Conservation (phyloP, 2,329 filamentous ascomycete genomes). For the Talaromyces sp. region DNA sequence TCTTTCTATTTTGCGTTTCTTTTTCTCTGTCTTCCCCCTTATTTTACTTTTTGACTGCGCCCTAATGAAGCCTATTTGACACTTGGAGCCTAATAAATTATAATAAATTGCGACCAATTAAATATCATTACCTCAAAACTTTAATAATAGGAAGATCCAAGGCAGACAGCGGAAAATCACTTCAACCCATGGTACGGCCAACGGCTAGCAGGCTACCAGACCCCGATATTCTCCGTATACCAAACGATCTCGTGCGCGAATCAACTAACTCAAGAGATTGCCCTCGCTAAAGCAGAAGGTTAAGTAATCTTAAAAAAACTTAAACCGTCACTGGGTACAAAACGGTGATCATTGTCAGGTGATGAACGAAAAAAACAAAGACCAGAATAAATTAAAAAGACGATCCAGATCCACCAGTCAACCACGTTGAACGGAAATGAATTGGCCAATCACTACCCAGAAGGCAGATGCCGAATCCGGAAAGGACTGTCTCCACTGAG, state of each 20-base stretch:
- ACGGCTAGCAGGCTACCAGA: not conserved
- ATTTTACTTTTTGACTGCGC: not conserved
- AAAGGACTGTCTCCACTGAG: not conserved
- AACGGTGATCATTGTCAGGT: not conserved
- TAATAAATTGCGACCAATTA: not conserved
- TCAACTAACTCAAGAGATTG: not conserved
- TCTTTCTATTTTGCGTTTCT: not conserved
- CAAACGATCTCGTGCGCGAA: not conserved
- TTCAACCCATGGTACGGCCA: not conserved
- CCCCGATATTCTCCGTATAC: not conserved
- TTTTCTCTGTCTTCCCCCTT: not conserved
- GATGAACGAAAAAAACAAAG: not conserved
- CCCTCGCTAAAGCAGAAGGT: not conserved
- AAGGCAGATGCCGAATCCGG: not conserved
- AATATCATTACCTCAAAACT: too few relatives aligned
- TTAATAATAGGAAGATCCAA: not conserved
- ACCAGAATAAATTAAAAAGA: not conserved
- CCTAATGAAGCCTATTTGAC: not conserved
- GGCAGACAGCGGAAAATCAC: not conserved
- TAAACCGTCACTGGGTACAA: not conserved
- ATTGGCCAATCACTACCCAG: not conserved
- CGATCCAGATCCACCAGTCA: not conserved
- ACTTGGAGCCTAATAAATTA: not conserved
- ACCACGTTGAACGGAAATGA: not conserved
- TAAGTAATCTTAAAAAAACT: not conserved